Percentiles rank a stretch among this genome's conserved stretches.
Evolutionary conservation across 2,329 filamentous ascomycete species (phyloP).

Genomic region (Diaporthe ampelina): DNA sequence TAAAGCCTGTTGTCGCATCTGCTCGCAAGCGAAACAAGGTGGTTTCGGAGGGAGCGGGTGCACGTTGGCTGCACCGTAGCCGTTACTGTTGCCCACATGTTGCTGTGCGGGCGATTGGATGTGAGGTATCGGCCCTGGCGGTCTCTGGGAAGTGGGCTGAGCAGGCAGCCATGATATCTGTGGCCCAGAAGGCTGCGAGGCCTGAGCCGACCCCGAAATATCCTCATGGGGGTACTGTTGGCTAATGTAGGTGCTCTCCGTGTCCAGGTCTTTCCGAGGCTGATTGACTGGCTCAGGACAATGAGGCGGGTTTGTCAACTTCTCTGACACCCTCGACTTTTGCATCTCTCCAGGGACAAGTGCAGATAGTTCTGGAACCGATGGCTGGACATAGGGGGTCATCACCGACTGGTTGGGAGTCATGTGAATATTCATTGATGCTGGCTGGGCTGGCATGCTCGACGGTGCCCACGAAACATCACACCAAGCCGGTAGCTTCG

Average conservation of each 20-base stretch:
- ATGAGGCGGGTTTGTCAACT: background rate
- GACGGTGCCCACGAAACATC: constrained; percentile 31
- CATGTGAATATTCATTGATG: background rate
- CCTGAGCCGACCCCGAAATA: background rate
- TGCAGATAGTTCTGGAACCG: background rate
- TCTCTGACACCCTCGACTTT: background rate
- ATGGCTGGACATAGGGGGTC: constrained; percentile 5
- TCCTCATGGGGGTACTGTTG: background rate
- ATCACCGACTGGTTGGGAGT: background rate
- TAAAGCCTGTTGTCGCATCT: constrained; percentile 49
- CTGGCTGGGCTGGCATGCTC: constrained; percentile 29
- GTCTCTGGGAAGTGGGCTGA: background rate
- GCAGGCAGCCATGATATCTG: constrained; percentile 7
- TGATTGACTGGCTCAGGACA: constrained; percentile 1
- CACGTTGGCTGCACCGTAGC: background rate
- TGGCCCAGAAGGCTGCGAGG: background rate
- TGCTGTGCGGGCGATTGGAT: background rate
- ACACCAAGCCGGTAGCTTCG: constrained; percentile 1
- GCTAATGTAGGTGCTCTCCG: background rate
- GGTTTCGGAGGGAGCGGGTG: constrained; percentile 44
- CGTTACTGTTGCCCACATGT: background rate
- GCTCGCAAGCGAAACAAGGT: constrained; percentile 49
- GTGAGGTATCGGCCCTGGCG: background rate
- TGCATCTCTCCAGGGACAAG: background rate
- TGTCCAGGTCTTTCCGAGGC: background rate